A percentile compares a stretch with the other conserved stretches of the same genome.
Evolutionary conservation across 202 grass and related monocot species (phyloP).

Genomic region (Hordeum pubiflorum): DNA sequence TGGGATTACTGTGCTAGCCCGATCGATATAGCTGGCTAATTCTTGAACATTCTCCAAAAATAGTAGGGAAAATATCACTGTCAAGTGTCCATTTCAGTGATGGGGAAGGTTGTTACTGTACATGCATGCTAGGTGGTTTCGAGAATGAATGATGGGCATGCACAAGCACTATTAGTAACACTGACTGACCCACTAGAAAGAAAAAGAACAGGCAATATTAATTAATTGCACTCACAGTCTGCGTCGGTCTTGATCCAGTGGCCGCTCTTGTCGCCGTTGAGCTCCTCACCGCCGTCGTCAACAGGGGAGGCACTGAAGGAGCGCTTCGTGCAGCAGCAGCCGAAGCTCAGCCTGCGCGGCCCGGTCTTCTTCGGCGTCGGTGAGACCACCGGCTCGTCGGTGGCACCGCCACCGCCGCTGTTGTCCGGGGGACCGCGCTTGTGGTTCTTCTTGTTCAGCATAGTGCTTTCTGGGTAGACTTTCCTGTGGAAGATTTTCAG

Average conservation of each 20-base stretch:
- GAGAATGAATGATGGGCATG: background rate
- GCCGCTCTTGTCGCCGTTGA: slow-evolving; percentile 45
- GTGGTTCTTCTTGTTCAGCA: slow-evolving; percentile 37
- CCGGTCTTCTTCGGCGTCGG: slow-evolving; percentile 32
- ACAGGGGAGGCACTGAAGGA: slow-evolving; percentile 22
- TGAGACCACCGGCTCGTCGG: background rate
- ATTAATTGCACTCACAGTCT: slow-evolving; percentile 64
- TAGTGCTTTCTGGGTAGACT: slow-evolving; percentile 72
- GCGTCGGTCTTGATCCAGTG: slow-evolving; percentile 98
- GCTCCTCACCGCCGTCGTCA: background rate
- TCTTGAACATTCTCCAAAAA: slow-evolving; percentile 17
- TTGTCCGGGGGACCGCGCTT: slow-evolving; percentile 22
- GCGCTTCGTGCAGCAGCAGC: slow-evolving; percentile 54
- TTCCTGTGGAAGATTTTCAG: slow-evolving; percentile 95
- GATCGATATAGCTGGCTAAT: background rate
- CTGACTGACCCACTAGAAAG: background rate
- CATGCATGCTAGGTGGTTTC: slow-evolving; percentile 3
- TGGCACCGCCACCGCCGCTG: background rate
- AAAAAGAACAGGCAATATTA: background rate
- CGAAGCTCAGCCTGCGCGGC: slow-evolving; percentile 24
- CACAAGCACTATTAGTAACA: background rate
- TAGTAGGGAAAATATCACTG: slow-evolving; percentile 13
- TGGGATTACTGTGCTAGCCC: background rate
- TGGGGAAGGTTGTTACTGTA: background rate
- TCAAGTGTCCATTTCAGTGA: slow-evolving; percentile 13